Percentiles rank a stretch among this genome's conserved stretches.
phyloP scores from a whole-genome alignment of 345 rosid species.

The Garcia nutans region DNA sequence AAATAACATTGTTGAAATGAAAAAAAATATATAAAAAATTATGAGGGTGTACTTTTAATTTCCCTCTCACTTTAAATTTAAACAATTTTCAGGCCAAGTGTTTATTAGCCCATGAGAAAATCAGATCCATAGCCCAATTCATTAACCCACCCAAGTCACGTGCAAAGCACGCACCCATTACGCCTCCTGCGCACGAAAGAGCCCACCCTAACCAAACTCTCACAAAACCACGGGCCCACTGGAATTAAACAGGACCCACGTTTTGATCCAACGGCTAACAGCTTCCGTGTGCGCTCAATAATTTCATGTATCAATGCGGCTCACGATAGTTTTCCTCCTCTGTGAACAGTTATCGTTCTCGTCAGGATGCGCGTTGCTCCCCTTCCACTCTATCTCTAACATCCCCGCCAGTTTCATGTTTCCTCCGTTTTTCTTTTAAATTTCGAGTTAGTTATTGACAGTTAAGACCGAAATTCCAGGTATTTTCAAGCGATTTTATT shows the following conservation, averaged over 20 bases:
- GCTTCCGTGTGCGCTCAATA: conserved; percentile 18
- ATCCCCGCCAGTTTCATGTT: conserved; percentile 33
- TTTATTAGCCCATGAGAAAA: too few relatives aligned
- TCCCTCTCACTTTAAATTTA: too few relatives aligned
- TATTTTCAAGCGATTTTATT: background rate
- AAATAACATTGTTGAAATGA: too few relatives aligned
- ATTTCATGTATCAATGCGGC: conserved; percentile 15
- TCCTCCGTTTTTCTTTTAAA: background rate
- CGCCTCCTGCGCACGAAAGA: conserved; percentile 11
- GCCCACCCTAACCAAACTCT: background rate
- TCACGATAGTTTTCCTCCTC: conserved; percentile 30
- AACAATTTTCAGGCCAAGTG: too few relatives aligned
- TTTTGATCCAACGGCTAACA: conserved; percentile 28
- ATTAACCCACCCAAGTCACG: too few relatives aligned
- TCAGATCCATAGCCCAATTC: too few relatives aligned
- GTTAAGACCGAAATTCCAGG: conserved; percentile 17
- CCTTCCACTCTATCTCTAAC: background rate
- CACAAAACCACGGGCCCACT: conserved; percentile 1
- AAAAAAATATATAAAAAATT: too few relatives aligned
- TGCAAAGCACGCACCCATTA: background rate
- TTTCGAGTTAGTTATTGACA: conserved; percentile 27
- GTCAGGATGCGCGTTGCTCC: conserved; percentile 38
- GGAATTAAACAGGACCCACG: background rate
- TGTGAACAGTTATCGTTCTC: conserved; percentile 27
- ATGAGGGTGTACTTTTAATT: too few relatives aligned